Base-by-base conservation (phyloP, 2,329 filamentous ascomycete genomes). In the Microdochium trichocladiopsis region DNA sequence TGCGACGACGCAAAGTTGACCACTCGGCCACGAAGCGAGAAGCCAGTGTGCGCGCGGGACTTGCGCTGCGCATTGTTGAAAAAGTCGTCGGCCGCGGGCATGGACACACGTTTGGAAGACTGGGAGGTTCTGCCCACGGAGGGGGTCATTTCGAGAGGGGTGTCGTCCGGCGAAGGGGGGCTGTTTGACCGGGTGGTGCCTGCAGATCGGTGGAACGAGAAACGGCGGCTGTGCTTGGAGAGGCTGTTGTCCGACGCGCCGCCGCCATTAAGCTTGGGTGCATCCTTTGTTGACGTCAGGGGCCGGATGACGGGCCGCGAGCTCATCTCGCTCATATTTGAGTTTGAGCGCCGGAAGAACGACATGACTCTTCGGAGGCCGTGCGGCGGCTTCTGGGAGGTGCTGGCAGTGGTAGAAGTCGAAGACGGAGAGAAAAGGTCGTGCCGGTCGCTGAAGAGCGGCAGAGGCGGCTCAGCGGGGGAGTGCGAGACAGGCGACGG, bases 41-140 rank as follows among this genome's bases (percentile, higher is more conserved):
- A 61, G 23, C 77, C 77, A 4, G 79, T 83, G 2, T 72, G 70
- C 4, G 76, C 71, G 16, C 78, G 74, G 53, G 70, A 70, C 66
- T 81, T 83, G 60, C 74, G 76, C 57, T 71, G 72, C 51, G 70
- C 68, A 47, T 64, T 68, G n/a, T 63, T 60, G 22, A 73, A 57
- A 49, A 79, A 77, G 54, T 78, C 76, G 2, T 69, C 66, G 2
- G 71, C 62, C 1, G 63, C 68, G 10, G 78, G 74, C 28, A 77
- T 60, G 14, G 49, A 53, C 3, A 58, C 50, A 45, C 58, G 36
- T 62, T 64, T 61, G 3, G 61, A 57, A 28, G 55, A 51, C 47
- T 60, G 56, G 45, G 61, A 55, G 52, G 55, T 61, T 12, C n/a
- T 6, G 10, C 9, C 11, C 8, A 12, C 41, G 11, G 63, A 56